These are phyloP conservation scores for Canavalia ensiformis DNA, from an alignment of 306 rosid genomes.

Conservation along the genomic window DNA sequence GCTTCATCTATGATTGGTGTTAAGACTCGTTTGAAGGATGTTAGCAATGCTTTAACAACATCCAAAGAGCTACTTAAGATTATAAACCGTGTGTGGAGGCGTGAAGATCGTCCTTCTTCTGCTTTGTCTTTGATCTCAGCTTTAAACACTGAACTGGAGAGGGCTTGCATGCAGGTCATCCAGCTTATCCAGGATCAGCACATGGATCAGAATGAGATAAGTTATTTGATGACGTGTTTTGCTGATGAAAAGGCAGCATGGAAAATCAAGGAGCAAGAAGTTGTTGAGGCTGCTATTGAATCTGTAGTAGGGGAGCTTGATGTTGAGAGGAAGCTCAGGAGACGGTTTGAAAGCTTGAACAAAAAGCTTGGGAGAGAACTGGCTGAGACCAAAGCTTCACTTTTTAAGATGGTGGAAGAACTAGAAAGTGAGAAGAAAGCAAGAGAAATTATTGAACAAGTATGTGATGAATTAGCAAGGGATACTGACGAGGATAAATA, in stretches of 20 bases:
- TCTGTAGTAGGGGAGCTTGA: constrained; percentile 92
- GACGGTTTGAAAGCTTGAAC: constrained; percentile 90
- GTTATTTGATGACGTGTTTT: constrained; percentile 85
- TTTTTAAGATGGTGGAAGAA: constrained; percentile 81
- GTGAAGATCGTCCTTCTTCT: constrained; percentile 77
- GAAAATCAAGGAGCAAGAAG: constrained; percentile 85
- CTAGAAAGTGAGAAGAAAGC: constrained; percentile 94
- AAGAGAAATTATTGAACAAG: constrained; percentile 89
- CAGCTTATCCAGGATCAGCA: constrained; percentile 93
- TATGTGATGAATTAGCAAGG: constrained; percentile 82
- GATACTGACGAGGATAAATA: constrained; percentile 73
- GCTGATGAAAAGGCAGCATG: constrained; percentile 96
- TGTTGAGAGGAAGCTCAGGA: constrained; percentile 85
- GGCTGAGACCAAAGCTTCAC: constrained; percentile 87
- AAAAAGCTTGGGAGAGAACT: constrained; percentile 94
- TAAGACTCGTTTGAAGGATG: constrained; percentile 70
- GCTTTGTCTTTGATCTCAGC: constrained; percentile 89
- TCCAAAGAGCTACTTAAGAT: constrained; percentile 84
- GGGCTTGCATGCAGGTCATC: constrained; percentile 91
- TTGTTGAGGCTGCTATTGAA: constrained; percentile 95
- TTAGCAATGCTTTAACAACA: constrained; percentile 77
- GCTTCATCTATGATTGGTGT: constrained; percentile 58
- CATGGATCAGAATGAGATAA: constrained; percentile 78
- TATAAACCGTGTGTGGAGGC: constrained; percentile 80
- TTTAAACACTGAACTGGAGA: constrained; percentile 90